Base-by-base conservation (phyloP, 805 yeast genomes). In the Candida chilensis region DNA sequence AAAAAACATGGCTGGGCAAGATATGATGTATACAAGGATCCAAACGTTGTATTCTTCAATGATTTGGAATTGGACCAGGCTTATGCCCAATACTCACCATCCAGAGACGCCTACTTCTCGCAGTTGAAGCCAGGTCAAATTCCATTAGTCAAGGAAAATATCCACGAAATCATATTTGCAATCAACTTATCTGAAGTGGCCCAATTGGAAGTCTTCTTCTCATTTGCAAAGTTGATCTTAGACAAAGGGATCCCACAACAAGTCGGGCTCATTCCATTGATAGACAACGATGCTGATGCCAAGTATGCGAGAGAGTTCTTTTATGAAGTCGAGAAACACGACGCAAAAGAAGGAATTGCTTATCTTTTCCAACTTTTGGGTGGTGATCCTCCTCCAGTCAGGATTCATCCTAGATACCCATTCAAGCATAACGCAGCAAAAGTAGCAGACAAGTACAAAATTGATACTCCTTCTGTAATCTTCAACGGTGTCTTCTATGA, bases 201-300 rank as follows among this genome's bases (percentile, higher is more conserved):
- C 3, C 79, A 82, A 35, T 42, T 78, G 13, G 47, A 57, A 12
- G 71, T 67, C 2, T 49, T 78, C 17, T 52, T 68, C 13, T 59
- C 78, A 6, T 57, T 75, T 20, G 42, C 78, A 2, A 60, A 64
- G 16, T 50, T 70, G 2, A 57, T 75, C 3, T 43, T 75, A n/a
- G 60, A 66, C 9, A 67, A 71, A 26, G 73, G 74, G 1, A 64
- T 82, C 12, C 84, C 95, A 0, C 81, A 87, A 39, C 80, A 88
- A 50, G 46, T 90, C 30, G 98, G 96, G 5, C 37, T 90, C 3
- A 58, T 90, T n/a, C 95, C 97, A 0, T 34, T 81, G 3, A 45
- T 52, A 6, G 51, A 47, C 5, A 34, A 42, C 9, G 41, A 34
- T 3, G 24, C 29, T 6, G 55, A 53, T 35, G 32, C 32, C 16